These are phyloP conservation scores for Crithidia expoeki DNA, from an alignment of 208 protist species.

Conservation along the genomic window DNA sequence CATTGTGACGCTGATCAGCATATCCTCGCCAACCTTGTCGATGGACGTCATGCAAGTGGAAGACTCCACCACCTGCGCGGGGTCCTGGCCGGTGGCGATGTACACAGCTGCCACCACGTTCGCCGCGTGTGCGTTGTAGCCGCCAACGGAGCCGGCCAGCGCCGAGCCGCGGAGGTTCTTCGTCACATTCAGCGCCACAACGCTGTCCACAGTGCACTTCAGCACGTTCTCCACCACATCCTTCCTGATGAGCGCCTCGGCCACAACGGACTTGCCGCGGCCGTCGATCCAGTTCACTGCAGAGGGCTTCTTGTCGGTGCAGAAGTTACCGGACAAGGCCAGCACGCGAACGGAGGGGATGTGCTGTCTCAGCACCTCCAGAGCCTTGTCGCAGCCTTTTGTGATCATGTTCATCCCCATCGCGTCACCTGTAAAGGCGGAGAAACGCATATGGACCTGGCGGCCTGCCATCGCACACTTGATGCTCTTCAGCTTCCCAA, in stretches of 20 bases:
- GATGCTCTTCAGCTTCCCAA: slow-evolving; percentile 90
- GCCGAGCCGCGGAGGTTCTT: slow-evolving; percentile 98
- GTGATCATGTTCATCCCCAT: slow-evolving; percentile 99
- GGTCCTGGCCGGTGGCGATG: slow-evolving; percentile 98
- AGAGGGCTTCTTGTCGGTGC: slow-evolving; percentile 99
- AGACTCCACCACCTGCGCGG: slow-evolving; percentile 98
- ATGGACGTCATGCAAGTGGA: slow-evolving; percentile 97
- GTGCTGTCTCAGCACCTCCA: slow-evolving; percentile 84
- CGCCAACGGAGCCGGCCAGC: slow-evolving; percentile 97
- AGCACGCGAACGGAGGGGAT: slow-evolving; percentile 94
- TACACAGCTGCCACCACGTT: slow-evolving; percentile 98
- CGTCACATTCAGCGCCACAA: slow-evolving; percentile 93
- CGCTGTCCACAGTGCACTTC: slow-evolving; percentile 93
- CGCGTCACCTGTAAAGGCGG: slow-evolving; percentile 96
- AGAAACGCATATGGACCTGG: slow-evolving; percentile 95
- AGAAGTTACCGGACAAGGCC: slow-evolving; percentile 97
- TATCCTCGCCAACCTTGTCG: slow-evolving; percentile 89
- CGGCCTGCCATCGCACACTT: slow-evolving; percentile 90
- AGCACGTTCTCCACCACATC: slow-evolving; percentile 93
- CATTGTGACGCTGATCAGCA: slow-evolving; percentile 97
- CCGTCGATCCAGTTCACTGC: slow-evolving; percentile 98
- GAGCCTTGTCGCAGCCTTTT: slow-evolving; percentile 96
- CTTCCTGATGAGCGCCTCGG: slow-evolving; percentile 92
- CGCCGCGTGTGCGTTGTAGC: slow-evolving; percentile 98
- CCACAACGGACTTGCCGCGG: slow-evolving; percentile 95